phyloP scores from a whole-genome alignment of 2,329 filamentous ascomycete genomes.

The Alternaria arborescens region DNA sequence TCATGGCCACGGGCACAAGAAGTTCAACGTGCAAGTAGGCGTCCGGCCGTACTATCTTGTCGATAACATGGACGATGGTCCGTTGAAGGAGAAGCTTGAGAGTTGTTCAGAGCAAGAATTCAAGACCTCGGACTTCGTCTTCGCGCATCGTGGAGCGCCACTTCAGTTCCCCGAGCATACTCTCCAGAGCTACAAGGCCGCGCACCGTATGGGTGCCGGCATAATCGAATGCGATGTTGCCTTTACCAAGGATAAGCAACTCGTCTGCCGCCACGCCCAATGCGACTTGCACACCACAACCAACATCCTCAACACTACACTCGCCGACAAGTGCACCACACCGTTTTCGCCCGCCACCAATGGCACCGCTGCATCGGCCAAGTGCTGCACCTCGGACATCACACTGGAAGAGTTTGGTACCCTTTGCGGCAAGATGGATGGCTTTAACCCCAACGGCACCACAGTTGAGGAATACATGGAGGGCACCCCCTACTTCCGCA shows the following conservation, averaged over 20 bases:
- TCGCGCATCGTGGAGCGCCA: constrained; percentile 49
- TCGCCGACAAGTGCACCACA: constrained; percentile 50
- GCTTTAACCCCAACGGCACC: constrained; percentile 69
- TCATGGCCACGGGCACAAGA: constrained; percentile 24
- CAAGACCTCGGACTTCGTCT: constrained; percentile 44
- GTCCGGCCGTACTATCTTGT: constrained; percentile 49
- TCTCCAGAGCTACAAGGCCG: constrained; percentile 41
- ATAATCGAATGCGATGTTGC: constrained; percentile 51
- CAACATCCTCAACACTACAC: constrained; percentile 47
- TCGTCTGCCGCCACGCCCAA: constrained; percentile 51
- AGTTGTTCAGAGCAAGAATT: constrained; percentile 50
- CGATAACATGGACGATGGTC: constrained; percentile 50
- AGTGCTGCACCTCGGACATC: constrained; percentile 77
- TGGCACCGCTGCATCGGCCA: constrained; percentile 62
- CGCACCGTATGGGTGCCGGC: constrained; percentile 47
- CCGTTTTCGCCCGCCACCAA: constrained; percentile 46
- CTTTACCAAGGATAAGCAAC: constrained; percentile 50
- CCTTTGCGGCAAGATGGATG: constrained; percentile 71
- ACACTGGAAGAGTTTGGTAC: constrained; percentile 72
- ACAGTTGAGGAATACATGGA: constrained; percentile 66
- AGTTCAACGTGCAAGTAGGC: constrained; percentile 48
- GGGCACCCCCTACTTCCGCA: constrained; percentile 69
- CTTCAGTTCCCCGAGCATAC: constrained; percentile 51
- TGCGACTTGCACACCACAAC: constrained; percentile 52
- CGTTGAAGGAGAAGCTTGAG: constrained; percentile 49